These are phyloP conservation scores for Teratosphaeria viscida DNA, from an alignment of 2,329 filamentous ascomycete genomes.

Conservation along the genomic window DNA sequence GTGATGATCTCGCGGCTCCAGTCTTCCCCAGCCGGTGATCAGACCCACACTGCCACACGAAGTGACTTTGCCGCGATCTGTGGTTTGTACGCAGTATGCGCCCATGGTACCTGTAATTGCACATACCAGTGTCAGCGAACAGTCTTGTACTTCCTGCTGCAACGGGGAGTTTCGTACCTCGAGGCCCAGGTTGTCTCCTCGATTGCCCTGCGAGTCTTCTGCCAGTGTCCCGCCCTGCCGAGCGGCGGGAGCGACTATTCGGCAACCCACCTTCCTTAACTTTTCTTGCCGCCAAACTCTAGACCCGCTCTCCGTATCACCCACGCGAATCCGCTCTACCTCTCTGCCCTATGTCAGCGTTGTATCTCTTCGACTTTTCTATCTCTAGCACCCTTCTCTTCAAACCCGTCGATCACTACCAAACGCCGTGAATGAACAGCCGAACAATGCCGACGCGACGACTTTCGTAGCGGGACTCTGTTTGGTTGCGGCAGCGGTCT, in stretches of 20 bases:
- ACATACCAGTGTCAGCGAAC: neutral
- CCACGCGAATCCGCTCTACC: neutral
- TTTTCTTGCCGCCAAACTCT: neutral
- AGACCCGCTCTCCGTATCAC: neutral
- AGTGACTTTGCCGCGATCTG: neutral
- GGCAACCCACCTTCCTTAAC: neutral
- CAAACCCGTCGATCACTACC: neutral
- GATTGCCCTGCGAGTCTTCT: neutral
- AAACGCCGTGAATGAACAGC: neutral
- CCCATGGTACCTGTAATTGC: neutral
- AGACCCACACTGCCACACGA: neutral
- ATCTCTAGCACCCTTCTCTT: neutral
- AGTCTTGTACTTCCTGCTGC: neutral
- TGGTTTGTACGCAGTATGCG: neutral
- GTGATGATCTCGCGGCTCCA: neutral
- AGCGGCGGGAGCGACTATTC: neutral
- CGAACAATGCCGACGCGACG: neutral
- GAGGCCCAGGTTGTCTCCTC: no score
- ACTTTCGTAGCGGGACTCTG: neutral
- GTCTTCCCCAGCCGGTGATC: neutral
- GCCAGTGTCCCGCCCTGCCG: neutral
- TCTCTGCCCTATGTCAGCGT: neutral
- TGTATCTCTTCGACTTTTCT: neutral
- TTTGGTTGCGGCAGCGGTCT: neutral
- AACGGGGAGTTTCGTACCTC: neutral